phyloP scores from a whole-genome alignment of 1,284 basidiomycete genomes.

The Flammula alnicola region DNA sequence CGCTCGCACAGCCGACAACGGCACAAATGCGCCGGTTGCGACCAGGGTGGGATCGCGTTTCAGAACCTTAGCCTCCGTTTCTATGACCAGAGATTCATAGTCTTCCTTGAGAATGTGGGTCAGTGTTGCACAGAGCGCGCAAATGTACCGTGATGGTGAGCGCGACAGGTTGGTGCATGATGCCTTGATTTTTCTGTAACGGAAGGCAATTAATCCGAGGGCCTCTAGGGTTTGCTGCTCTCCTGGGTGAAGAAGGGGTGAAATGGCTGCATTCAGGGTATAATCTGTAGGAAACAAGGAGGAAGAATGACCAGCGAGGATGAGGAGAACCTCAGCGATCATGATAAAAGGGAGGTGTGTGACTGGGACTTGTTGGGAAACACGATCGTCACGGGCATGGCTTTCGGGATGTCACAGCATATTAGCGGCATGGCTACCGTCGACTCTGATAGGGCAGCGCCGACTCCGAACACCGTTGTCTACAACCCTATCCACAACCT shows the following conservation, averaged over 20 bases:
- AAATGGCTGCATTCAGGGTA: constrained; percentile 66
- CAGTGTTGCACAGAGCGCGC: constrained; percentile 74
- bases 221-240: constrained; percentile 81
- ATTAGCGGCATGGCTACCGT: constrained; percentile 5
- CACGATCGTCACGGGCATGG: constrained; percentile 15
- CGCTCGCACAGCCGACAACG: constrained; percentile 79
- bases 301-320: constrained; percentile 84
- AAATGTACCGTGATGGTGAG: constrained; percentile 76
- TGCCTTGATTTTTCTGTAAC: constrained; percentile 72
- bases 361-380: constrained; percentile 12
- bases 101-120: constrained; percentile 75
- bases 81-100: constrained; percentile 80
- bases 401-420: constrained; percentile 1
- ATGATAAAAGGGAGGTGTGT: constrained; percentile 42
- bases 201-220: constrained; percentile 71
- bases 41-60: constrained; percentile 73
- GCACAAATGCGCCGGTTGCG: constrained; percentile 77
- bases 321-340: constrained; percentile 85
- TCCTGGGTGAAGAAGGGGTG: constrained; percentile 81
- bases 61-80: constrained; percentile 81
- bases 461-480: constrained; percentile 9
- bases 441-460: constrained; percentile 2
- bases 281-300: constrained; percentile 72
- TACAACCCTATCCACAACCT: constrained; percentile 5
- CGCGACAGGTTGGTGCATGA: constrained; percentile 55